Base-by-base conservation (phyloP, 768 basidiomycete genomes). In the Psilocybe azurescens region DNA sequence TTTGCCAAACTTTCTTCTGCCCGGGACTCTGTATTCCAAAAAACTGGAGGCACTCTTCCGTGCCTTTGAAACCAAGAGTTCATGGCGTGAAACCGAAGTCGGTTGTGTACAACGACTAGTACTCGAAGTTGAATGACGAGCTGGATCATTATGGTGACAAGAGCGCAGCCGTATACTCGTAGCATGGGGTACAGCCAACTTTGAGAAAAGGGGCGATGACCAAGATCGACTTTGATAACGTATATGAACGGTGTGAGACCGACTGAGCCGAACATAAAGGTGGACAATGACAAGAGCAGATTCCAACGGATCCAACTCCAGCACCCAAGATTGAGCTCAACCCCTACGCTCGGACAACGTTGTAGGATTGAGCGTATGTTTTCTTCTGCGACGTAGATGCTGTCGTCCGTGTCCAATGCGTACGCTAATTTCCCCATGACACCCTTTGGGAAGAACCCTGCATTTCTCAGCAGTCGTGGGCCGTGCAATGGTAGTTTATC, bases 381-480 rank as follows among this genome's bases (percentile, higher is more conserved):
- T 3, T 50, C 24, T 50, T 50, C 49, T 50, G 49, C 24, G 49
- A 50, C 49, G 49, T 28, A 50, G 49, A 50, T 50, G 49, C 49
- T 50, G 49, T 50, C 49, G 24, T 50, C 24, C n/a, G 49, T 50
- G 49, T 50, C 49, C 29, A 50, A 18, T 1, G 49, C 24, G 24
- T 50, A 50, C 4, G 49, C 49, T 10, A 50, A 28, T 18, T 50
- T 50, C 5, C 49, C 49, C 49, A 50, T 18, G 24, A 50, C 49
- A 5, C 49, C 49, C 18, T 50, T 50, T 10, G 49, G 24, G 10
- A 28, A 28, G 10, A 50, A 50, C 13, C 49, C 49, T 29, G 49
- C 49, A 50, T 50, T 50, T 50, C 24, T 20, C 7, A 50, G 24
- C 49, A 24, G 49, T 50, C 49, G 49, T 50, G 49, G 49, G 1